Evolutionary conservation across 2,329 filamentous ascomycete species (phyloP), one percentile per base, ranked within the genome.

Genomic region (Aspergillus viridinutans): DNA sequence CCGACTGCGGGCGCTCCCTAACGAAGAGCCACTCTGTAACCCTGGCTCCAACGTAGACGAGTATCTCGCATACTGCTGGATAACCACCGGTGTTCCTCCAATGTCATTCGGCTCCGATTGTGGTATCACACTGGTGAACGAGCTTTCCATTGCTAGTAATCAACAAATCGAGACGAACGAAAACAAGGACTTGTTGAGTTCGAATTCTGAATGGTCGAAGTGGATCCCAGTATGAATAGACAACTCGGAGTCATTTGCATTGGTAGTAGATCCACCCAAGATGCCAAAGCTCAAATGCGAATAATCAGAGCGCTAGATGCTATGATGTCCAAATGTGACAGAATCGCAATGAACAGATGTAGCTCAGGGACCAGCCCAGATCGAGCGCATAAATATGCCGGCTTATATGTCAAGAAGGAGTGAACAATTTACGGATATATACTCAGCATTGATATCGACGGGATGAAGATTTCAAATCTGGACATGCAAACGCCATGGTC

Each of bases 41-140:
- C 72, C 64, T 8, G 70, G 67, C 45, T 75, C 72, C 55, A 74
- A 59, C 2, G 65, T 61, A 17, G 72, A 43, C 29, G 73, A 67
- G 60, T 74, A 75, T 55, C 71, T 67, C 17, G 73, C 72, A 67
- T 74, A 76, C 55, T 75, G 73, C 57, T 74, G 73, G 56, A 74
- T 64, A 32, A 74, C 68, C 58, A 72, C 66, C 32, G 67, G 68
- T 45, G 63, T 59, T 20, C 58, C 59, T 52, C 60, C 61, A 49
- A 69, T 56, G 26, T 70, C 70, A 35, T 57, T 60, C 17, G 64
- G 62, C 25, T 65, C 69, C 29, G 64, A 49, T 10, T 66, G 67
- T 48, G 69, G 70, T 51, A 66, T 67, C 50, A 67, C 61, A 35
- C 57, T 58, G n/a, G 70, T 60, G 56, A 72, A 73, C 2, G 71